phyloP scores from a whole-genome alignment of 2,329 filamentous ascomycete genomes.

The Sphaerulina vaccinii region DNA sequence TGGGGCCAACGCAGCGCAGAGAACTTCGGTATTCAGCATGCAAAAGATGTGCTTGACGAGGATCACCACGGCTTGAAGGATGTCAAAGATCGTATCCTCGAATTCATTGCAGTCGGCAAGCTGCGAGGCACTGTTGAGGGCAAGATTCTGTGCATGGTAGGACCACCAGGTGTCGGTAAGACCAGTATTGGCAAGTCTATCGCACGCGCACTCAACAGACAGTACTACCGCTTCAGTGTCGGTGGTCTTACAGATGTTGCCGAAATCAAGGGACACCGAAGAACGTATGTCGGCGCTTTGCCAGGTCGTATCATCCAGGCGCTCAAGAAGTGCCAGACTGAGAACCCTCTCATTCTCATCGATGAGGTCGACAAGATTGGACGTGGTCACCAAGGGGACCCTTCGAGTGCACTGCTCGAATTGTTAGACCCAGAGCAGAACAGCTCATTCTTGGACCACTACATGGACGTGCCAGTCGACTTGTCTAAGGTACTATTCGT shows the following conservation, averaged over 20 bases:
- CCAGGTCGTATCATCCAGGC: constrained; percentile 97
- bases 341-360: constrained; percentile 94
- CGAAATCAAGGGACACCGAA: constrained; percentile 95
- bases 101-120: constrained; percentile 98
- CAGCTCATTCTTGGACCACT: constrained; percentile 94
- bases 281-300: constrained; percentile 93
- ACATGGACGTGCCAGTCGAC: constrained; percentile 97
- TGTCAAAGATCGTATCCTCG: constrained; percentile 95
- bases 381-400: constrained; percentile 92
- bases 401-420: constrained; percentile 89
- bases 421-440: constrained; percentile 96
- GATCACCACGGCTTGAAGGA: constrained; percentile 97
- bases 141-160: constrained; percentile 97
- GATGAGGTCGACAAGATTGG: constrained; percentile 99
- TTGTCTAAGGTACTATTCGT: constrained; percentile 97
- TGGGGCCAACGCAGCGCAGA: constrained; percentile 95
- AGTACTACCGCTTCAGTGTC: constrained; percentile 98
- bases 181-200: constrained; percentile 99
- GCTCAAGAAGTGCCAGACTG: constrained; percentile 97
- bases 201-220: constrained; percentile 85
- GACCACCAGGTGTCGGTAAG: constrained; percentile 95
- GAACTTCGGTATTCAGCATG: constrained; percentile 93
- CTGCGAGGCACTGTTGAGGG: constrained; percentile 94
- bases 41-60: constrained; percentile 85
- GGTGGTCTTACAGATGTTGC: constrained; percentile 95